Evolutionary conservation across 805 yeast species (phyloP).

Genomic region (Debaryomyces prosopidis): DNA sequence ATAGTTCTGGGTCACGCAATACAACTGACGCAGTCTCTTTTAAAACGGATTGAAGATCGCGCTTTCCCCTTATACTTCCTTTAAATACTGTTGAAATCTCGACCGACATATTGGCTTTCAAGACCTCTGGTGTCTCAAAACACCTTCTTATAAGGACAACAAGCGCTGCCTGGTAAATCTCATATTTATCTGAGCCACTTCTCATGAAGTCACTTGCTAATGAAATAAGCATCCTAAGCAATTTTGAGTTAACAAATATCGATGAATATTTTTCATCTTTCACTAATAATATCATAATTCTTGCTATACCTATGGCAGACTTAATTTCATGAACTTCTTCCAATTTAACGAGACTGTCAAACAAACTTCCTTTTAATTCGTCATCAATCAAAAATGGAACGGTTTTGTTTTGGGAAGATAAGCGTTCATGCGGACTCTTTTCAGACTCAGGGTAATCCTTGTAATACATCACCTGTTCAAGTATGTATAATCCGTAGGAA

Average conservation of each 20-base stretch:
- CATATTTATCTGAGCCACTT: slow-evolving; percentile 8
- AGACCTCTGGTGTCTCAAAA: slow-evolving; percentile 58
- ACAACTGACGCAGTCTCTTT: slow-evolving; percentile 52
- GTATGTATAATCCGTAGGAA: slow-evolving; percentile 53
- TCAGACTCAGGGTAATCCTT: slow-evolving; percentile 51
- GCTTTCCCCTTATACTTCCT: slow-evolving; percentile 24
- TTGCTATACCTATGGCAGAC: slow-evolving; percentile 54
- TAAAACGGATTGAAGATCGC: slow-evolving; percentile 47
- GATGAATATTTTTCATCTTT: slow-evolving; percentile 40
- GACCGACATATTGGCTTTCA: slow-evolving; percentile 48
- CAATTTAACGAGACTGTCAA: slow-evolving; percentile 44
- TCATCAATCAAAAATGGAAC: slow-evolving; percentile 17
- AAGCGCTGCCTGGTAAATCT: slow-evolving; percentile 13
- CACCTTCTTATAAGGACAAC: slow-evolving; percentile 64
- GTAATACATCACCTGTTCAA: slow-evolving; percentile 55
- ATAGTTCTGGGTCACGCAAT: slow-evolving; percentile 50
- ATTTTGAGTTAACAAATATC: slow-evolving; percentile 45
- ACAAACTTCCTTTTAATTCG: slow-evolving; percentile 30
- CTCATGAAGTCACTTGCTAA: slow-evolving; percentile 36
- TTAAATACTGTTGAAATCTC: slow-evolving; percentile 51
- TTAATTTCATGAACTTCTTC: slow-evolving; percentile 41
- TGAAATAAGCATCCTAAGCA: slow-evolving; percentile 48
- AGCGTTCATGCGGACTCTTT: slow-evolving; percentile 17
- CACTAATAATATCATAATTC: slow-evolving; percentile 56
- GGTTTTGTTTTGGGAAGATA: slow-evolving; percentile 6